phyloP scores from a whole-genome alignment of 2,329 filamentous ascomycete species.

The Lachnellula suecica region DNA sequence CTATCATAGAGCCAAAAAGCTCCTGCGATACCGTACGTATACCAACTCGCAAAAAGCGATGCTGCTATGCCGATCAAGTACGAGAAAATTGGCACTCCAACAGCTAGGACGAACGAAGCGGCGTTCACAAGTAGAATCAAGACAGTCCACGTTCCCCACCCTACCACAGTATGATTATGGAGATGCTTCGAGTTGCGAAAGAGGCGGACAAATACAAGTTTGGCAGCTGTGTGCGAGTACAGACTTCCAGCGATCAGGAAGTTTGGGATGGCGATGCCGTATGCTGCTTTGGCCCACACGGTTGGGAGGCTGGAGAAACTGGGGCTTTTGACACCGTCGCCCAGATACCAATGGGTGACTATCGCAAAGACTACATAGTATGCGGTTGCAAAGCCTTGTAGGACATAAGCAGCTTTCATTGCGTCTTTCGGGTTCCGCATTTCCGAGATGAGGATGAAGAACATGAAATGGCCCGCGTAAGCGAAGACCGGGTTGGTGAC shows the following conservation, averaged over 20 bases:
- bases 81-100: constrained; percentile 68
- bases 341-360: constrained; percentile 67
- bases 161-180: constrained; percentile 54
- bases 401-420: constrained; percentile 53
- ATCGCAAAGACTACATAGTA: constrained; percentile 65
- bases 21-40: constrained; percentile 52
- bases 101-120: constrained; percentile 62
- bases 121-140: constrained; percentile 46
- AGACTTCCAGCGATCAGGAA: constrained; percentile 72
- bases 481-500: constrained; percentile 59
- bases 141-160: constrained; percentile 56
- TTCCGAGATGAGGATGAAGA: constrained; percentile 59
- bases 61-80: constrained; percentile 61
- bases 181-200: constrained; percentile 61
- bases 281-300: constrained; percentile 61
- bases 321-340: constrained; percentile 59
- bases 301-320: constrained; percentile 57
- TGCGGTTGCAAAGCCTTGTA: constrained; percentile 56
- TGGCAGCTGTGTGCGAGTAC: constrained; percentile 64
- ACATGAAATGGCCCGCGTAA: constrained; percentile 58
- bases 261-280: constrained; percentile 66
- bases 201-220: constrained; percentile 63
- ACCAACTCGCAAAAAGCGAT: constrained; percentile 67
- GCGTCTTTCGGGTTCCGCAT: constrained; percentile 55
- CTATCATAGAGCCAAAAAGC: constrained; percentile 44